These are phyloP conservation scores for Saussurea involucrata DNA, from an alignment of 129 eudicot genomes.

Conservation along the genomic window DNA sequence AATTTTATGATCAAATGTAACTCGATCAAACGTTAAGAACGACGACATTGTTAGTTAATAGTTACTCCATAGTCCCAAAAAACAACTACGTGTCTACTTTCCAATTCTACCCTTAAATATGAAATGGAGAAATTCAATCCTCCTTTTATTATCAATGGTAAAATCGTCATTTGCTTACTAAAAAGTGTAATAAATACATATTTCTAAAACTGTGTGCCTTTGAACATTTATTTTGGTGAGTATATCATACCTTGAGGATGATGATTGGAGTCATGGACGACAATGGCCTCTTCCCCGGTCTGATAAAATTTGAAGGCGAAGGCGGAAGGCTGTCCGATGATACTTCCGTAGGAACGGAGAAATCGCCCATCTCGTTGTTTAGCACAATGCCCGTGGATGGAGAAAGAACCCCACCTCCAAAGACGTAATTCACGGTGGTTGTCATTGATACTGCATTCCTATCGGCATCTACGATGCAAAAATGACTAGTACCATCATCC, in stretches of 20 bases:
- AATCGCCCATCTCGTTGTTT: constrained; percentile 80
- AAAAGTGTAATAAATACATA: not conserved
- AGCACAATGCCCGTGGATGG: constrained; percentile 85
- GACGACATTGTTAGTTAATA: not conserved
- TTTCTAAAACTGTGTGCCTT: not conserved
- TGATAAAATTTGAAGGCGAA: constrained; percentile 72
- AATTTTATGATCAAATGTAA: no score
- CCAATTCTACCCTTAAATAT: no score
- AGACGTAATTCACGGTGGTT: constrained; percentile 64
- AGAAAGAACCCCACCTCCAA: constrained; percentile 86
- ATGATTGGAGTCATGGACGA: constrained; percentile 94
- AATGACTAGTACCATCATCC: constrained; percentile 94
- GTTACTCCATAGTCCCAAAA: no score
- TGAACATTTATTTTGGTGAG: not conserved
- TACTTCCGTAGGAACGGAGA: constrained; percentile 69
- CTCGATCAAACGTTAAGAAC: no score
- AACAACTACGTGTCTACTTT: no score
- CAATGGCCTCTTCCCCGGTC: constrained; percentile 79
- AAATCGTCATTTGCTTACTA: no score
- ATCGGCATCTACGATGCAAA: constrained; percentile 85
- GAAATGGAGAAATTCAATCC: no score
- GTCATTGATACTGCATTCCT: constrained; percentile 91
- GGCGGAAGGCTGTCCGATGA: constrained; percentile 73
- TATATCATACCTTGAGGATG: constrained; percentile 65
- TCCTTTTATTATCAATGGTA: not conserved